Evolutionary conservation across 2,329 filamentous ascomycete genomes (phyloP), one percentile per base, ranked within the genome.

Genomic region (Xylaria sp.): DNA sequence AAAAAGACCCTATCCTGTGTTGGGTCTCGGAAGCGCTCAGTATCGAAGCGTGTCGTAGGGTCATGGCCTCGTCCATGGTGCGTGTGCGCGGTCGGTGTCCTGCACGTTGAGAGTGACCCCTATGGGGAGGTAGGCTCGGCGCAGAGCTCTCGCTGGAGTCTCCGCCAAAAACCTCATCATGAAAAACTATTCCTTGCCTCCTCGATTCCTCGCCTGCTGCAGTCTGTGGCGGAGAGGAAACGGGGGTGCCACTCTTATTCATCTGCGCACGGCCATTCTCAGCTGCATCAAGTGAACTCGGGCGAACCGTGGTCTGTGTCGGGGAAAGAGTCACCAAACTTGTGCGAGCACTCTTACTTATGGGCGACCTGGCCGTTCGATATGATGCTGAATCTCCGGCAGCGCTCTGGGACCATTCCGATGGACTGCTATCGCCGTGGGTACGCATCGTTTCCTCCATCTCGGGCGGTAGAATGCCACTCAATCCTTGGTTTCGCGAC

Each of bases 1-100:
- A 66, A 66, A 91, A 83, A 34, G 88, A 91, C 54, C 88, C 86
- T 49, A 91, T 83, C 55, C 88, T 81, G 67, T 86, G 83, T 55
- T 88, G 82, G 66, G 76, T 79, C 60, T 84, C 82, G 42, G 71
- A 60, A 30, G 60, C 34, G 6, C 52, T 50, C 3, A 72, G 65
- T n/a, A 74, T 70, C 42, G 74, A 69, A 10, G 75, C 69, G 16
- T 81, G 79, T 47, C 82, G 78, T 70, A 81, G 76, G 42, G 68
- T 66, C 35, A 72, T 59, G 44, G 80, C 76, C 49, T 79, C 78
- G 65, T 85, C 83, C 75, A 86, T 78, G 11, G 83, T 86, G 62
- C 82, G 79, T 2, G 82, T 85, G 60, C 83, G 78, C 39, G 82
- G 81, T 50, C 83, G 76, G 57, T 79, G 73, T 51, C 72, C 69